Base-by-base conservation (phyloP, 139 green algal species). In the Monoraphidium neglectum region DNA sequence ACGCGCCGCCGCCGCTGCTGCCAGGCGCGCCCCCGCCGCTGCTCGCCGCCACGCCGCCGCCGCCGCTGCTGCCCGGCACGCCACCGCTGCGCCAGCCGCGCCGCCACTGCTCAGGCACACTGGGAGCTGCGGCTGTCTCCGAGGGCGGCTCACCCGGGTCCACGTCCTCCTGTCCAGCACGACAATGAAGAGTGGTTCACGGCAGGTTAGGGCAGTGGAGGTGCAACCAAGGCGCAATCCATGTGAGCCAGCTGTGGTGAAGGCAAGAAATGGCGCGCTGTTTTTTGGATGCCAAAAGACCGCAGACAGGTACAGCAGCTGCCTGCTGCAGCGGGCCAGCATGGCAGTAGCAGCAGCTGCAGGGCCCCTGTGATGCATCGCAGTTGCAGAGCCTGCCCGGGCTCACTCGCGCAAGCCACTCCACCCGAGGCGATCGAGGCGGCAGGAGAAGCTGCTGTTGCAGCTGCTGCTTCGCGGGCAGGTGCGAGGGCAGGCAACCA, bases 31-130 rank as follows among this genome's bases (percentile, higher is more conserved):
- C 56, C 30, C 21, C 24, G 47, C 18, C 51, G 46, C 43, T 38
- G 61, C 59, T 56, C 4, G 16, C 38, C 49, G 30, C 66, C 38
- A 28, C 66, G n/a, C 56, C 70, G 32, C 56, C 57, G 43, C 37
- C 54, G 33, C 53, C 35, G 32, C 43, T 53, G 36, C 61, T 71
- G n/a, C n/a, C n/a, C n/a, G n/a, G n/a, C n/a, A n/a, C n/a, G n/a
- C n/a, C n/a, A n/a, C n/a, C n/a, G n/a, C n/a, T n/a, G n/a, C n/a
- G n/a, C n/a, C n/a, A n/a, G 62, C 54, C 71, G 10, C 21, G 28
- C 28, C 47, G 63, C 73, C 73, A 79, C 30, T 73, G 63, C 33
- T 79, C 73, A 67, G 73, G 73, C 49, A 79, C 46, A 1, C 33
- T 38, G 49, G 43, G 71, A 62, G 26, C 54, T 4, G 43, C 35